Base-by-base conservation (phyloP, 169 alveolate genomes). In the Ichthyophthirius multifiliis region DNA sequence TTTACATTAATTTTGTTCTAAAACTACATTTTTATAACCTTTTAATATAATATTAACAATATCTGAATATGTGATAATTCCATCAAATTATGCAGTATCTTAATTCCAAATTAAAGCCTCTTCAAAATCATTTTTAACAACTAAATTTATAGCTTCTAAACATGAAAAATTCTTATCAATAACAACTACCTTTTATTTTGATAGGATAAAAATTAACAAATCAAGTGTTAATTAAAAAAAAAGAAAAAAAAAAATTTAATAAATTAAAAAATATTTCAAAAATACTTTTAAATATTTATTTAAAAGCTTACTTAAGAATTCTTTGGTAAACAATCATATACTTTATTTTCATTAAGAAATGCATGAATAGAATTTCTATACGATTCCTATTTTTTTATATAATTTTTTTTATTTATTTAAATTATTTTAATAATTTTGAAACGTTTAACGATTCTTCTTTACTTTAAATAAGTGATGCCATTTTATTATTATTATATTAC, bases 41-140 rank as follows among this genome's bases (percentile, higher is more conserved):
- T 55, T 55, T 23, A 67, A 39, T 16, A 67, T 67, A n/a, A 67
- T 67, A n/a, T 67, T 18, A 15, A 41, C 48, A 67, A 67, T 67
- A 37, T 67, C 77, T 3, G 77, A 34, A 67, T 67, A 67, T 37
- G 77, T 67, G 41, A 67, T 67, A 39, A 67, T 67, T 67, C 77
- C 77, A 37, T 67, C 77, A 41, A 67, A 67, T 44, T 67, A 34
- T 1, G 77, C 35, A 7, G 35, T 34, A 39, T 67, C 77, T 18
- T 35, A 67, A 67, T 67, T 67, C 77, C 77, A 67, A 67, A 67
- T 67, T 6, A 67, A 37, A 20, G 77, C 48, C 41, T 67, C 77
- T 34, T 67, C 77, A 37, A 34, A 67, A 37, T 67, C 77, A 67
- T 67, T 67, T 67, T 67, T 34, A 41, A 67, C 41, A 1, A 67